Conservation (phyloP, 148 eudicot species). For the Chenopodium formosanum region DNA sequence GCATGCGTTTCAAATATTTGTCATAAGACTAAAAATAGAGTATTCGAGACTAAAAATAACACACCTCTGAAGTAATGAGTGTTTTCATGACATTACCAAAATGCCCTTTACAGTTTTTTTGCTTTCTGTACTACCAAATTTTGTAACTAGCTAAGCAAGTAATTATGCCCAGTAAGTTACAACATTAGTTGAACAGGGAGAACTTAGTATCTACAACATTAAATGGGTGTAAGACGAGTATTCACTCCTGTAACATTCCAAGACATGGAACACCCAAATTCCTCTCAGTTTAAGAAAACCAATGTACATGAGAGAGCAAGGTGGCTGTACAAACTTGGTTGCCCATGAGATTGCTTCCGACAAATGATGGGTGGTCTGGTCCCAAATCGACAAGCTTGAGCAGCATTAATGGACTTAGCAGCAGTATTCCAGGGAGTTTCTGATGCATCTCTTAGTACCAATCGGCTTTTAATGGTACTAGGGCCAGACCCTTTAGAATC, state of each 20-base stretch:
- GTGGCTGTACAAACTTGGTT: conserved; percentile 42
- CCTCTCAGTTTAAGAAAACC: conserved; percentile 43
- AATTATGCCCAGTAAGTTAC: background rate
- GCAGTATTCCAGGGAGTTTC: conserved; percentile 30
- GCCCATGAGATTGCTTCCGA: conserved; percentile 46
- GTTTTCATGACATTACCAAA: background rate
- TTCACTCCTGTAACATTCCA: background rate
- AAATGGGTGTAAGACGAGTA: background rate
- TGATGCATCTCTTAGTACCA: conserved; percentile 43
- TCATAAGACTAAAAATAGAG: background rate
- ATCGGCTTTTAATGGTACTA: conserved; percentile 34
- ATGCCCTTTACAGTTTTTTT: conserved; percentile 11
- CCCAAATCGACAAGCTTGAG: conserved; percentile 42
- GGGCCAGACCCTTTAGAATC: conserved; percentile 37
- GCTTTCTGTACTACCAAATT: conserved; percentile 13
- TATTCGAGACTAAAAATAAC: background rate
- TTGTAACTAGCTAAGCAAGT: background rate
- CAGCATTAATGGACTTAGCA: conserved; percentile 31
- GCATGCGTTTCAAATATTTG: background rate
- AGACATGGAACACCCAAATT: background rate
- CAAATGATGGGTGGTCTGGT: conserved; percentile 36
- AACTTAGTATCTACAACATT: conserved; percentile 31
- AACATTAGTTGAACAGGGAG: background rate
- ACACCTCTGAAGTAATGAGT: background rate
- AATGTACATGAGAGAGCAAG: conserved; percentile 43